phyloP scores from a whole-genome alignment of 441 rosid species.

The Adansonia rubrostipa region DNA sequence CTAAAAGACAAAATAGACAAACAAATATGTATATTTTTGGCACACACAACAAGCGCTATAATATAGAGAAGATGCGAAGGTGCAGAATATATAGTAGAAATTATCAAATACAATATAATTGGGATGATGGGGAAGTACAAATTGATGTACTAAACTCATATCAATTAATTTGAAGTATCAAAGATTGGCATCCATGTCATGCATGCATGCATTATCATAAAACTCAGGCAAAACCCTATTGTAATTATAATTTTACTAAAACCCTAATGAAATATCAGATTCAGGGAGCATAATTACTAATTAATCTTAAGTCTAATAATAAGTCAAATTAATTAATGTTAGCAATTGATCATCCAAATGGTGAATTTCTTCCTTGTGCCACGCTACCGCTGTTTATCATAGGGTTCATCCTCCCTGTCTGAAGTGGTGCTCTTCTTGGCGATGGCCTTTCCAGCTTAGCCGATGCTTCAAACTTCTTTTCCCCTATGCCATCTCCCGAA shows the following conservation, averaged over 20 bases:
- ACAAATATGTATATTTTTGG: too few species aligned
- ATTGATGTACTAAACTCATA: slow-evolving; percentile 17
- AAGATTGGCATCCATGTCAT: slow-evolving; percentile 18
- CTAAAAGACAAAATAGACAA: too few species aligned
- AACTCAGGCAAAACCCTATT: not conserved
- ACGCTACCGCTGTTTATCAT: slow-evolving; percentile 54
- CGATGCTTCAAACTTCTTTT: slow-evolving; percentile 46
- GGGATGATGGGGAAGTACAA: slow-evolving; percentile 1
- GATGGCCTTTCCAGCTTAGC: slow-evolving; percentile 75
- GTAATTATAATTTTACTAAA: slow-evolving; percentile 18
- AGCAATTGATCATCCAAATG: slow-evolving; percentile 49
- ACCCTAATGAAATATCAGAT: slow-evolving; percentile 14
- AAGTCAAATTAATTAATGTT: not conserved
- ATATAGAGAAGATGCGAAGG: not conserved
- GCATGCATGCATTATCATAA: not conserved
- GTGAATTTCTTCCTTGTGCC: slow-evolving; percentile 67
- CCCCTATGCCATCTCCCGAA: slow-evolving; percentile 54
- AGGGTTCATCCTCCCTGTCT: slow-evolving; percentile 55
- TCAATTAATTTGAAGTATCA: slow-evolving; percentile 16
- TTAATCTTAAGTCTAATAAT: slow-evolving; percentile 25
- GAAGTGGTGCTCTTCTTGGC: slow-evolving; percentile 61
- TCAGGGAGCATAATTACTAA: slow-evolving; percentile 9
- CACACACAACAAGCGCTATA: not conserved
- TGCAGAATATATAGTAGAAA: not conserved
- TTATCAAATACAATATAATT: not conserved